Evolutionary conservation across 2,329 filamentous ascomycete genomes (phyloP), one percentile per base, ranked within the genome.

Genomic region (Dothideomycetes sp.): DNA sequence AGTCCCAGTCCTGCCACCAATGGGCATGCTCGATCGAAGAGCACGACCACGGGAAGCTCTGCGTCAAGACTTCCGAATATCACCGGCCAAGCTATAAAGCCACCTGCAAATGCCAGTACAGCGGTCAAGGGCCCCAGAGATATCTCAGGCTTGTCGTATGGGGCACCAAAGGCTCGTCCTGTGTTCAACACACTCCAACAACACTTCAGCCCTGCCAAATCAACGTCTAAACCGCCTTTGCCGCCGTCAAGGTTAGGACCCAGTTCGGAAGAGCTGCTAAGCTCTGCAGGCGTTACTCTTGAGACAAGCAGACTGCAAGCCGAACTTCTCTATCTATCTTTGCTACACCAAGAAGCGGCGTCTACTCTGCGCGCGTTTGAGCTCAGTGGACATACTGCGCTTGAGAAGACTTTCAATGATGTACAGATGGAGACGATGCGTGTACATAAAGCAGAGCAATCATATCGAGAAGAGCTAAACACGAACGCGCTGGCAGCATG

Each of bases 171-270:
- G 11, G 18, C 31, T 8, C 69, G 70, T 7, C 74, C 76, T 0
- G 62, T 69, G 34, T 81, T 81, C 57, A 73, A 66, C 35, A 79
- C 72, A 1, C 68, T 75, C 30, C 77, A 82, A 48, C 77, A 82
- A 48, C 76, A 81, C 59, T 81, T 74, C 60, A 79, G 75, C 19
- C 79, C 79, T 0, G 72, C 73, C 33, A 81, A 81, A 51, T 66
- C 64, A 3, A 60, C 67, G 7, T 74, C 78, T 0, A 83, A 82
- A 45, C 75, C 77, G 4, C 63, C 75, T n/a, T 73, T 58, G 10
- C 56, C 56, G 4, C 22, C 73, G 0, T 40, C 35, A 63, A 74
- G 11, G 64, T 68, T 31, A 70, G 67, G 57, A 3, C 76, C 77
- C 1, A 74, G 72, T 19, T 77, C 79, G 50, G 65, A 74, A 3